These are phyloP conservation scores for Isabelozyma pseudorhagii DNA, from an alignment of 805 yeast genomes.

Conservation along the genomic window DNA sequence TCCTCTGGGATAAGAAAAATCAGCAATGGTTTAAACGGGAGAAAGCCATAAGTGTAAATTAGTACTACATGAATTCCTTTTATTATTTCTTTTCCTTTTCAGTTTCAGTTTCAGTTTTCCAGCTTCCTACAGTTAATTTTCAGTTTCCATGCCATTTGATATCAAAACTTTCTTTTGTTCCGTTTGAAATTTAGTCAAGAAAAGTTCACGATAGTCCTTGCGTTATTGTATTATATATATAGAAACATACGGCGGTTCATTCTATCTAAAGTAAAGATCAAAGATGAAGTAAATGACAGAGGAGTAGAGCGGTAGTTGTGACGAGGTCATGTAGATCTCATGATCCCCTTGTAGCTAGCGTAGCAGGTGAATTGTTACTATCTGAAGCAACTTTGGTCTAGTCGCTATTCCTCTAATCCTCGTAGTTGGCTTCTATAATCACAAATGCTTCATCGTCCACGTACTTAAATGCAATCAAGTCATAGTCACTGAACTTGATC, in stretches of 20 bases:
- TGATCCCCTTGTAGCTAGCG: too few species aligned
- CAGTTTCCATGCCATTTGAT: too few species aligned
- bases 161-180: background rate
- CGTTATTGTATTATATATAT: background rate
- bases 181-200: background rate
- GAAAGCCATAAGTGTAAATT: background rate
- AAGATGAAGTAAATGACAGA: too few species aligned
- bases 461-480: constrained; percentile 39
- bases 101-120: background rate
- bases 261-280: background rate
- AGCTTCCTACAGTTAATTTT: background rate
- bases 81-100: background rate
- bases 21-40: background rate
- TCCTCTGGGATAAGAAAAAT: background rate
- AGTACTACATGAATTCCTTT: background rate
- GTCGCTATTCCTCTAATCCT: constrained; percentile 12
- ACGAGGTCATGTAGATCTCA: too few species aligned
- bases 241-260: background rate
- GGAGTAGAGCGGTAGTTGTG: too few species aligned
- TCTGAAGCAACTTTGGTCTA: too few species aligned
- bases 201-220: too few species aligned
- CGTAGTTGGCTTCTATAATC: constrained; percentile 32
- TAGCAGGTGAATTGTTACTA: too few species aligned
- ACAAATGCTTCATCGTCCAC: constrained; percentile 33
- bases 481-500: constrained; percentile 36